phyloP scores from a whole-genome alignment of 768 basidiomycete species.

The Piloderma croceum region DNA sequence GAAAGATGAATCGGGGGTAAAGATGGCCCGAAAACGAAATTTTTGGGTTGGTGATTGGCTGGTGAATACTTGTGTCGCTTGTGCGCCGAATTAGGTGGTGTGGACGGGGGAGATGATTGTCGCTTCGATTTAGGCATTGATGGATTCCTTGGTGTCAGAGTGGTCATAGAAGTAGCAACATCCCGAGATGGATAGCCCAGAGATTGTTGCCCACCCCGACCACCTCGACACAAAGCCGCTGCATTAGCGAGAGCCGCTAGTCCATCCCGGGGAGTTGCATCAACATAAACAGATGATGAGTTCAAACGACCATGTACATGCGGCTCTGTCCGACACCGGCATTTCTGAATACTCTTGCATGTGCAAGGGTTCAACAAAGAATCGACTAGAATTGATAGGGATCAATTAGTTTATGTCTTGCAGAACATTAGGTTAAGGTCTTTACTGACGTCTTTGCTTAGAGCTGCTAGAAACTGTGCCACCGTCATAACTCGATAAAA shows the following conservation, averaged over 20 bases:
- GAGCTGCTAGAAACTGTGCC: constrained; percentile 24
- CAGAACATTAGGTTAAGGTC: constrained; percentile 44
- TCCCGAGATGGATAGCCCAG: neutral
- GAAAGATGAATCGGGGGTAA: constrained; percentile 39
- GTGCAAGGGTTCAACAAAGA: constrained; percentile 59
- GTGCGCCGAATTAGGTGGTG: neutral
- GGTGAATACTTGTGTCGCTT: neutral
- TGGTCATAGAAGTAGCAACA: neutral
- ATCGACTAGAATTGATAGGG: constrained; percentile 37
- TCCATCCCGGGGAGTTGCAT: constrained; percentile 21
- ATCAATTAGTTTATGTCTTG: constrained; percentile 29
- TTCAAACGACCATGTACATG: constrained; percentile 3
- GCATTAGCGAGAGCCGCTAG: constrained; percentile 34
- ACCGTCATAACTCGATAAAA: constrained; percentile 16
- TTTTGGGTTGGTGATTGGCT: neutral
- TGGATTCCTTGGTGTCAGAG: constrained; percentile 7
- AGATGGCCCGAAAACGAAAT: constrained; percentile 24
- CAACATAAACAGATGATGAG: constrained; percentile 31
- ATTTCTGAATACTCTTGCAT: constrained; percentile 51
- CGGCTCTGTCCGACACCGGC: constrained; percentile 36
- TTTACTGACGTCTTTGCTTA: constrained; percentile 8
- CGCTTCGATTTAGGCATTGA: neutral
- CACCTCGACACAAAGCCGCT: constrained; percentile 28
- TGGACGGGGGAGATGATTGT: neutral
- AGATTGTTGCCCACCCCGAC: neutral